A percentile compares a stretch with the other conserved stretches of the same genome.
phyloP scores from a whole-genome alignment of 257 asterid genomes.

The Jasminum sambac region DNA sequence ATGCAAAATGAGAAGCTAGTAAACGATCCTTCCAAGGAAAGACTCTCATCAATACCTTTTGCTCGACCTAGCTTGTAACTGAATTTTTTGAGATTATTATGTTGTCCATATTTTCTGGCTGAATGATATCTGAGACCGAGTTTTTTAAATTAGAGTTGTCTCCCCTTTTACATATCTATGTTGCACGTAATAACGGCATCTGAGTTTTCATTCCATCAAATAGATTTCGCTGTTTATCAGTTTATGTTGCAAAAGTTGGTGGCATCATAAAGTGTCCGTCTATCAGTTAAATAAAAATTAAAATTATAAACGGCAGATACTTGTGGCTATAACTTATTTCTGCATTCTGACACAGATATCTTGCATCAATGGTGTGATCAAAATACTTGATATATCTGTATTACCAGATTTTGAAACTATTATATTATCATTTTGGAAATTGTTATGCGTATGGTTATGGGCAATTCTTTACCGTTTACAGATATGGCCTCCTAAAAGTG shows the following conservation, averaged over 20 bases:
- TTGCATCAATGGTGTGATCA: not conserved
- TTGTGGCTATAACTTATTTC: not conserved
- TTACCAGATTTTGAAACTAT: constrained; percentile 8
- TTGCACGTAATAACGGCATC: not conserved
- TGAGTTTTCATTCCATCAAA: not conserved
- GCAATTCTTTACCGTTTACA: constrained; percentile 34
- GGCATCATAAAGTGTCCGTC: not conserved
- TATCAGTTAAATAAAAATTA: too few relatives aligned
- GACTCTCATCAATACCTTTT: not conserved
- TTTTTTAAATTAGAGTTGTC: not conserved
- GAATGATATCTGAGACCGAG: not conserved
- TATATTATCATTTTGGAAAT: not conserved
- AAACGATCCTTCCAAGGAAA: not conserved
- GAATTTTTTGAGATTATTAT: constrained; percentile 10
- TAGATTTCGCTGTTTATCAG: not conserved
- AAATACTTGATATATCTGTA: not conserved
- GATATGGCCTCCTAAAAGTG: constrained; percentile 98
- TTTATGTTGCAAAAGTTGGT: not conserved
- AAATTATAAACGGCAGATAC: not conserved
- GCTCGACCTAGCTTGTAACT: not conserved
- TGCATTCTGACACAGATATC: not conserved
- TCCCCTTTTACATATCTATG: not conserved
- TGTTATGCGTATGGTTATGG: constrained; percentile 14
- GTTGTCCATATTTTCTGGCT: not conserved
- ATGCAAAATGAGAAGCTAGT: not conserved